phyloP scores from a whole-genome alignment of 768 basidiomycete species.

The Psilocybe sp. region DNA sequence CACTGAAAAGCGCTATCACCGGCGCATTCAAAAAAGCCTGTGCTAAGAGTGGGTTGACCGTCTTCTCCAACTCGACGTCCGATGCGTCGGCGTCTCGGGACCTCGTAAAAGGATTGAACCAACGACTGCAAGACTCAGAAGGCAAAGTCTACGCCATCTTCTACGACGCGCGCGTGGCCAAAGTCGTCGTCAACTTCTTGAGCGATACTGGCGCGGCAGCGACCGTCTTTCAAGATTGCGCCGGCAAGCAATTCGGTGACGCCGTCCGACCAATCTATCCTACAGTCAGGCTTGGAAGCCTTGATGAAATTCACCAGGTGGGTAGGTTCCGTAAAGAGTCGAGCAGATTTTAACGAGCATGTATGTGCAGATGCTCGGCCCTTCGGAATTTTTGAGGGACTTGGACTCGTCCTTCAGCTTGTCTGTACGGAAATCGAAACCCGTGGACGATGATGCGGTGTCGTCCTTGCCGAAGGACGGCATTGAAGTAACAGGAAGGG shows the following conservation, averaged over 20 bases:
- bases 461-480: too few relatives aligned
- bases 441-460: too few relatives aligned
- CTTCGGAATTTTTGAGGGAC: too few relatives aligned
- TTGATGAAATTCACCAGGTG: too few relatives aligned
- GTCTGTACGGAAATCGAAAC: too few relatives aligned
- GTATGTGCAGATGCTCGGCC: too few relatives aligned
- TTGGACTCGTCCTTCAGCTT: too few relatives aligned
- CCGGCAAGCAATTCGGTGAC: conserved; percentile 22
- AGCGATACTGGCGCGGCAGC: conserved; percentile 23
- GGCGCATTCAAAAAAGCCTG: conserved; percentile 16
- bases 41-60: not conserved
- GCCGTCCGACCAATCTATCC: conserved; percentile 15
- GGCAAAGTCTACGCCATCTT: conserved; percentile 60
- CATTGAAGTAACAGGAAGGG: too few relatives aligned
- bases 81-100: not conserved
- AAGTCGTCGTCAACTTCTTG: conserved; percentile 42
- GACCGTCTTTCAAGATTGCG: conserved; percentile 24
- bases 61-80: not conserved
- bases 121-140: conserved; percentile 44
- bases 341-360: too few relatives aligned
- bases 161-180: conserved; percentile 56
- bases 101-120: conserved; percentile 45
- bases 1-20: conserved; percentile 25
- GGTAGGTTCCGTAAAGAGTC: too few relatives aligned
- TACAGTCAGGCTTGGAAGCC: too few relatives aligned